Conservation (phyloP, 164 flowering plant species). For the Sextonia rubra region DNA sequence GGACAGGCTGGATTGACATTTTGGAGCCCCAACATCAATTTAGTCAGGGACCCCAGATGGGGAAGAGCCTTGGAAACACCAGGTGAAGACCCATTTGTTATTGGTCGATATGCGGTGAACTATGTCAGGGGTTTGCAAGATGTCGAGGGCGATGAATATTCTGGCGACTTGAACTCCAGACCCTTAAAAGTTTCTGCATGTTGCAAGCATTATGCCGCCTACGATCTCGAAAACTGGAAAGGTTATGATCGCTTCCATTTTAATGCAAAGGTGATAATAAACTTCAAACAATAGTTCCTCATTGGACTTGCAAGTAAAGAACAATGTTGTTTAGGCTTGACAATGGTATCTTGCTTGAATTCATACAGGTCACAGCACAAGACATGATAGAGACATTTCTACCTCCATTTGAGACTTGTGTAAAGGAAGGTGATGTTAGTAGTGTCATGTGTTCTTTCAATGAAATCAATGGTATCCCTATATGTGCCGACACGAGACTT, state of each 20-base stretch:
- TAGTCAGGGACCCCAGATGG: slow-evolving; percentile 76
- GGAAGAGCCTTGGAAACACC: slow-evolving; percentile 79
- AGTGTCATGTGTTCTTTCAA: slow-evolving; percentile 10
- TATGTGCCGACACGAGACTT: slow-evolving; percentile 2
- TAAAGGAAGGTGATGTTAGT: slow-evolving; percentile 10
- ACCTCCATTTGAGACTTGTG: slow-evolving; percentile 5
- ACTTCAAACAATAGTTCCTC: slow-evolving; percentile 59
- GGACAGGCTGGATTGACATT: slow-evolving; percentile 65
- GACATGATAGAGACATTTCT: slow-evolving; percentile 11
- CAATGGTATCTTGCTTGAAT: slow-evolving; percentile 69
- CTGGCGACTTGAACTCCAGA: slow-evolving; percentile 9
- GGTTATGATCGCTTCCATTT: slow-evolving; percentile 64
- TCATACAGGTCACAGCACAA: slow-evolving; percentile 11
- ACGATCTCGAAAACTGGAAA: slow-evolving; percentile 73
- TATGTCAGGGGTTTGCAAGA: slow-evolving; percentile 70
- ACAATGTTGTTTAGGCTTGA: slow-evolving; percentile 44
- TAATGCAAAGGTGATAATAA: slow-evolving; percentile 53
- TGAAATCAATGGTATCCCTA: slow-evolving; percentile 4
- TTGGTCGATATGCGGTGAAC: slow-evolving; percentile 49
- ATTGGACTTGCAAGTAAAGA: slow-evolving; percentile 45
- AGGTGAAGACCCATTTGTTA: slow-evolving; percentile 62
- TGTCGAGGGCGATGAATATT: slow-evolving; percentile 4
- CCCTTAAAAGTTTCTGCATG: slow-evolving; percentile 68
- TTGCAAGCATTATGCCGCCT: slow-evolving; percentile 79
- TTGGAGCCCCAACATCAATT: slow-evolving; percentile 84